Conservation (phyloP, 1,139 yeast species). For the Sugiyamaella pinicola region DNA sequence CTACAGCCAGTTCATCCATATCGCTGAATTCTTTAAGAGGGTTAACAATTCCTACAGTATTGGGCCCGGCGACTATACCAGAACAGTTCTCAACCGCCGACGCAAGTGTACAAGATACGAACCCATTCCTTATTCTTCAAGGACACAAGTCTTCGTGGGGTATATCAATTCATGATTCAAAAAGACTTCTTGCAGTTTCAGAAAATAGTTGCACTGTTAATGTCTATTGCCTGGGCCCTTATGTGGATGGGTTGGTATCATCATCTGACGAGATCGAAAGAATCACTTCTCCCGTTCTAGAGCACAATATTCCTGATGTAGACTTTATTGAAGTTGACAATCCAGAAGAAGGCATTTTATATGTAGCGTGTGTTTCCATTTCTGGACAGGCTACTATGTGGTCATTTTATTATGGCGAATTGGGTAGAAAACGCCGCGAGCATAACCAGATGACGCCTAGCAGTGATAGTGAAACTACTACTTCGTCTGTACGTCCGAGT, state of each 20-base stretch:
- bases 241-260: conserved; percentile 15
- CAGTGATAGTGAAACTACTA: too few species aligned
- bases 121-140: conserved; percentile 47
- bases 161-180: conserved; percentile 48
- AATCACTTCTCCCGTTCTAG: conserved; percentile 46
- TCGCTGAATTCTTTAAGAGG: background rate
- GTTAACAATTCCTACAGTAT: background rate
- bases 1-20: background rate
- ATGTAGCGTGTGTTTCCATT: conserved; percentile 35
- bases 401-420: conserved; percentile 32
- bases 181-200: conserved; percentile 52
- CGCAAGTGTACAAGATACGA: conserved; percentile 21
- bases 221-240: conserved; percentile 16
- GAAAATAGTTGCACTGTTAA: conserved; percentile 53
- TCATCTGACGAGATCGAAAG: conserved; percentile 2
- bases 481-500: background rate
- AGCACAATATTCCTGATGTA: conserved; percentile 64
- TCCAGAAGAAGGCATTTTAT: conserved; percentile 20
- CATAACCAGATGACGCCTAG: conserved; percentile 1
- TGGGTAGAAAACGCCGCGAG: background rate
- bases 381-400: conserved; percentile 35
- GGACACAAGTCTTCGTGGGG: conserved; percentile 67
- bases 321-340: conserved; percentile 42
- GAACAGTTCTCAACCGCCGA: background rate
- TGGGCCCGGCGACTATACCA: background rate